A percentile compares a stretch with the other conserved stretches of the same genome.
Conservation (phyloP, 2,329 filamentous ascomycete genomes). For the Daldinia eschscholtzii region DNA sequence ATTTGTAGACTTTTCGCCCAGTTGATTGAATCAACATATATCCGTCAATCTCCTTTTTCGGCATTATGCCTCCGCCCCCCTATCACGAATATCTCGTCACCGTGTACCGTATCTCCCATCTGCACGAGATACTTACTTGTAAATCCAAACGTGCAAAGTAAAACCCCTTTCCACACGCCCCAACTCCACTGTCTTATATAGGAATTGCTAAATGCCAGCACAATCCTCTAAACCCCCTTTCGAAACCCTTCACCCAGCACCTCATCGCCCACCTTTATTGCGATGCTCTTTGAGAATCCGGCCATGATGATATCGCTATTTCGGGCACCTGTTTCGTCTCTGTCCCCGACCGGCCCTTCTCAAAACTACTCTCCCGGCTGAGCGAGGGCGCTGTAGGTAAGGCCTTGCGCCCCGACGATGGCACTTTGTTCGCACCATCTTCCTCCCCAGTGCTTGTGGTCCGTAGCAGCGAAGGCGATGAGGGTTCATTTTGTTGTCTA, state of each 20-base stretch:
- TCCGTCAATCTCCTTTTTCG: too few species aligned
- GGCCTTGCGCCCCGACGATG: conserved; percentile 13
- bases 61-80: too few species aligned
- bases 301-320: conserved; percentile 11
- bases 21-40: too few species aligned
- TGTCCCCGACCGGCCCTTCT: not conserved
- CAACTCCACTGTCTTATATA: not conserved
- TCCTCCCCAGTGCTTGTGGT: conserved; percentile 15
- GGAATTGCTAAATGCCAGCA: not conserved
- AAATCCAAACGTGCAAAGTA: not conserved
- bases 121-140: not conserved
- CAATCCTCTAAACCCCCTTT: not conserved
- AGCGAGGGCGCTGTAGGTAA: conserved; percentile 9
- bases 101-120: too few species aligned
- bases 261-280: not conserved
- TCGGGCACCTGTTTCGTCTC: not conserved
- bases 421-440: conserved; percentile 17
- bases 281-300: not conserved
- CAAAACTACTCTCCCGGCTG: not conserved
- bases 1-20: too few species aligned
- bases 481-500: conserved; percentile 2
- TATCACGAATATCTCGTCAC: too few species aligned
- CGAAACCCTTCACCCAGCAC: conserved; percentile 56
- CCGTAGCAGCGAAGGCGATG: conserved; percentile 23
- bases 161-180: not conserved